phyloP scores from a whole-genome alignment of 2,329 filamentous ascomycete genomes.

The Clarireedia paspali region DNA sequence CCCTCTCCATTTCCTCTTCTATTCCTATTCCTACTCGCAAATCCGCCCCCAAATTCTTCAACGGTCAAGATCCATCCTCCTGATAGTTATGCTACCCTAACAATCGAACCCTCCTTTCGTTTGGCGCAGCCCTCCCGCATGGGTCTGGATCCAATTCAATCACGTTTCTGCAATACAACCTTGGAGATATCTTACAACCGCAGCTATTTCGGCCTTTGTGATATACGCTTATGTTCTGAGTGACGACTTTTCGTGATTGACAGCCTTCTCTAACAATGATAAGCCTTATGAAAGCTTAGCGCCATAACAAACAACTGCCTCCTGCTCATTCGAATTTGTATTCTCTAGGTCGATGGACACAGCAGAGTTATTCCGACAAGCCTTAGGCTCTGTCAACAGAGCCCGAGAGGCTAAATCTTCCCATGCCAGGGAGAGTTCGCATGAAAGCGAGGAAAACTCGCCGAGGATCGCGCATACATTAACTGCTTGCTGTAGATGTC shows the following conservation, averaged over 20 bases:
- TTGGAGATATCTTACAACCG: neutral
- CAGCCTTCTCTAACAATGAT: conserved; percentile 19
- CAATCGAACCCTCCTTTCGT: neutral
- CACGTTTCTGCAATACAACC: neutral
- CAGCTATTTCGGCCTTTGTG: conserved; percentile 3
- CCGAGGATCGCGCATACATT: conserved; percentile 69
- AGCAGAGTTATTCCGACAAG: conserved; percentile 51
- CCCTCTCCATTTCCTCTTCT: no score
- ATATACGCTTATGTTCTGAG: neutral
- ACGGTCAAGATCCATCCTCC: neutral
- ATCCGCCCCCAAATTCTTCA: neutral
- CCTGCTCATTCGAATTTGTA: neutral
- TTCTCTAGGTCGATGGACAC: conserved; percentile 45
- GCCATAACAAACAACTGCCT: conserved; percentile 7
- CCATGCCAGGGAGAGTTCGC: conserved; percentile 26
- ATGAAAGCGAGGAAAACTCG: conserved; percentile 43
- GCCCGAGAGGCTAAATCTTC: conserved; percentile 26
- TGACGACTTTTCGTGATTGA: neutral
- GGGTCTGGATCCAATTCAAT: neutral
- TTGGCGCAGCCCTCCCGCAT: neutral
- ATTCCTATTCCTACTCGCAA: neutral
- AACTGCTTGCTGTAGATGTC: conserved; percentile 72
- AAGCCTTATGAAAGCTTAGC: conserved; percentile 14
- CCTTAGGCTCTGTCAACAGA: conserved; percentile 35
- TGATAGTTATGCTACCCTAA: neutral